A percentile compares a stretch with the other conserved stretches of the same genome.
These are phyloP conservation scores for Nicotiana rustica DNA, from an alignment of 305 asterid species.

Conservation along the genomic window DNA sequence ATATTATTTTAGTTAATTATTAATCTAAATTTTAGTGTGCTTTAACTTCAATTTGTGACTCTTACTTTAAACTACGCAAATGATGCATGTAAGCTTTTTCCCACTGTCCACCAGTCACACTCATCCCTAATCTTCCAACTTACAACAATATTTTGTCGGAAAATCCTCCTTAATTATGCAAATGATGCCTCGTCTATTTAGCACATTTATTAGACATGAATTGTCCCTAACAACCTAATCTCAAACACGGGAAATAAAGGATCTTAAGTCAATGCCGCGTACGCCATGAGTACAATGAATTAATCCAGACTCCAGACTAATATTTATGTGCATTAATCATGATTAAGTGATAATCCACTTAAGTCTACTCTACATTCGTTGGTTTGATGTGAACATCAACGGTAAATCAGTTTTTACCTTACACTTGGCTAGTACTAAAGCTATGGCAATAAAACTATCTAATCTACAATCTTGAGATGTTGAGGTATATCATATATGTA, in stretches of 20 bases:
- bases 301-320: too few species aligned
- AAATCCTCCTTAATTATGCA: constrained; percentile 8
- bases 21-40: too few species aligned
- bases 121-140: background rate
- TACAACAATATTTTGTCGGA: background rate
- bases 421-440: too few species aligned
- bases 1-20: too few species aligned
- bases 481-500: too few species aligned
- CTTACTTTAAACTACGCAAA: too few species aligned
- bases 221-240: constrained; percentile 25
- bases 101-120: background rate
- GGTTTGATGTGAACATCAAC: background rate
- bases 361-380: background rate
- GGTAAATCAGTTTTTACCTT: too few species aligned
- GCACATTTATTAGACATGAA: constrained; percentile 20
- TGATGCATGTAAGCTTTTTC: background rate
- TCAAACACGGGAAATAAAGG: background rate
- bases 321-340: background rate
- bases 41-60: background rate
- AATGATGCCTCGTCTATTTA: background rate
- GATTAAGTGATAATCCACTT: background rate
- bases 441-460: too few species aligned
- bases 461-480: too few species aligned
- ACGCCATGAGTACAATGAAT: background rate
- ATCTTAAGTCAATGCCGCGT: constrained; percentile 15